Conservation (phyloP, 2,329 filamentous ascomycete species). For the Ophiostoma ips region DNA sequence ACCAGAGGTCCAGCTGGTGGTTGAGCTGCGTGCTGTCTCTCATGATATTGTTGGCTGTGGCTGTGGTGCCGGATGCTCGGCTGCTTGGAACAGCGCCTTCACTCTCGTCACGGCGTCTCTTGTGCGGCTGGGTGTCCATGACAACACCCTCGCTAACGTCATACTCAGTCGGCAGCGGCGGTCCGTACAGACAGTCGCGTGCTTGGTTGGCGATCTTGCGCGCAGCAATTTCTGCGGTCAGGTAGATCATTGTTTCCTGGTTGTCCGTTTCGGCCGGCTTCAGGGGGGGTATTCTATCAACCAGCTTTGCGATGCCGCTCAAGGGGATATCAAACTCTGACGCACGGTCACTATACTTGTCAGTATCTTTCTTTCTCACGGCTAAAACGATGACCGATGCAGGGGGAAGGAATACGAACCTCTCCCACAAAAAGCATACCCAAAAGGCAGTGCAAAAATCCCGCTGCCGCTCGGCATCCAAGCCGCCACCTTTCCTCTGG, state of each 20-base stretch:
- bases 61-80: conserved; percentile 8
- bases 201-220: conserved; percentile 29
- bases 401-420: conserved; percentile 27
- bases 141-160: background rate
- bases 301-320: conserved; percentile 25
- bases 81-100: background rate
- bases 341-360: conserved; percentile 42
- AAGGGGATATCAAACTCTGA: conserved; percentile 41
- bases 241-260: conserved; percentile 24
- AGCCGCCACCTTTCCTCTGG: background rate
- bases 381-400: no score
- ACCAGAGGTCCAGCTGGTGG: conserved; percentile 26
- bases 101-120: conserved; percentile 2
- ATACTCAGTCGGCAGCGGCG: background rate
- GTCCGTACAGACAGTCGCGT: conserved; percentile 26
- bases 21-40: conserved; percentile 24
- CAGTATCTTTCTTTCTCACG: background rate
- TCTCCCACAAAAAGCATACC: conserved; percentile 61
- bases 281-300: no score
- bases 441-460: conserved; percentile 48
- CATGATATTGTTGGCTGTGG: conserved; percentile 18
- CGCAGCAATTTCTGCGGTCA: conserved; percentile 28
- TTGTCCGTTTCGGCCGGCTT: conserved; percentile 21
- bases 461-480: conserved; percentile 22
- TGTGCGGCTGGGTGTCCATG: background rate